Conservation (phyloP, 345 rosid genomes). For the Excoecaria cochinchinensis region DNA sequence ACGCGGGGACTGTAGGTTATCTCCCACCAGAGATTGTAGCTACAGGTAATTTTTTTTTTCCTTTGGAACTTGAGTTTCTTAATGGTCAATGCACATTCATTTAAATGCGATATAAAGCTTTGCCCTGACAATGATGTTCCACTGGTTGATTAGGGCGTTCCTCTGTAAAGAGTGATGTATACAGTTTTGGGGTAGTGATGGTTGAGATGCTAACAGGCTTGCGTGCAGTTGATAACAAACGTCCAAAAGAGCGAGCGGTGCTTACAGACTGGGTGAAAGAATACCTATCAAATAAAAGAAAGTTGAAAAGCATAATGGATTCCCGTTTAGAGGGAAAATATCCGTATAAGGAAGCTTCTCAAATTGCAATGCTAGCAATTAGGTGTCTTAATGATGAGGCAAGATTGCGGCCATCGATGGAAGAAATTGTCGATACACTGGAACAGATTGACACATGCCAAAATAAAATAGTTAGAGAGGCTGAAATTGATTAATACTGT, state of each 20-base stretch:
- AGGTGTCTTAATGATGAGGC: background rate
- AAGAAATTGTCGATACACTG: conserved; percentile 14
- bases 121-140: background rate
- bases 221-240: no score
- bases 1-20: conserved; percentile 16
- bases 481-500: background rate
- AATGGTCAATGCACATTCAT: background rate
- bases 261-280: no score
- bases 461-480: background rate
- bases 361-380: conserved; percentile 7
- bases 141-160: conserved; percentile 7
- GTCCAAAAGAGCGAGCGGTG: no score
- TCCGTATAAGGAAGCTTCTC: background rate
- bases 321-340: no score
- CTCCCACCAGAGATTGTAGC: background rate
- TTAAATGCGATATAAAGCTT: background rate
- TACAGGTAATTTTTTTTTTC: conserved; percentile 6
- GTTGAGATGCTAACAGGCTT: no score
- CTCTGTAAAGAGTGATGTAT: no score
- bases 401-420: conserved; percentile 10
- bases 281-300: no score
- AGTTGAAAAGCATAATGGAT: no score
- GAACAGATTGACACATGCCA: conserved; percentile 4
- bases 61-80: background rate
- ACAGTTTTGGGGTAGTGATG: no score